These are phyloP conservation scores for Sugiyamaella paludigena DNA, from an alignment of 1,139 yeast genomes.

Conservation along the genomic window DNA sequence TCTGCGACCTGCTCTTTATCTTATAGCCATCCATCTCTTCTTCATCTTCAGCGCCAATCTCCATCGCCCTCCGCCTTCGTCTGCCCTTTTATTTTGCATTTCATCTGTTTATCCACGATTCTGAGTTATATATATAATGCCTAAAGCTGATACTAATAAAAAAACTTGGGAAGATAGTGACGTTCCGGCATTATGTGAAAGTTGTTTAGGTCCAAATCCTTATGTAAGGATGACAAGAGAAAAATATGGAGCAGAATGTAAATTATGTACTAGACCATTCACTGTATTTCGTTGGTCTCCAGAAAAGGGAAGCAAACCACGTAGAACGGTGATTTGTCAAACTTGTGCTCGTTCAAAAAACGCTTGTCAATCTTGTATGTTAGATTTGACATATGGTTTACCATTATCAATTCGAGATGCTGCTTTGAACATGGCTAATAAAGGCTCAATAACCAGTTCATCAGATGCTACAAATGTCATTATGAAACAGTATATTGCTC, in stretches of 20 bases:
- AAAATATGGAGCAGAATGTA: constrained; percentile 63
- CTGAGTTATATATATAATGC: constrained; percentile 12
- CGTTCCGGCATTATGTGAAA: constrained; percentile 64
- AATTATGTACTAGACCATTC: constrained; percentile 78
- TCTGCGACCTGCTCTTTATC: not conserved
- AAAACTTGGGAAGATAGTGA: constrained; percentile 43
- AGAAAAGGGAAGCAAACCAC: constrained; percentile 28
- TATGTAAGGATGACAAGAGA: constrained; percentile 72
- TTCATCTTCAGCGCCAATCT: too few species aligned
- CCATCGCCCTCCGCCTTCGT: too few species aligned
- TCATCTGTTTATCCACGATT: not conserved
- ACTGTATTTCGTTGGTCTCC: constrained; percentile 72
- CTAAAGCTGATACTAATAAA: constrained; percentile 36
- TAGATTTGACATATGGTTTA: constrained; percentile 76
- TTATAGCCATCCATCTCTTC: too few species aligned
- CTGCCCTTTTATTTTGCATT: too few species aligned
- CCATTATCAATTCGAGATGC: constrained; percentile 79
- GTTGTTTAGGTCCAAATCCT: constrained; percentile 66
- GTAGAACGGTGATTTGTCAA: constrained; percentile 51
- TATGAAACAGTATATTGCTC: constrained; percentile 53
- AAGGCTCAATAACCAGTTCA: constrained; percentile 34
- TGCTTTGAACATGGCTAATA: constrained; percentile 71
- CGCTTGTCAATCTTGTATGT: constrained; percentile 85
- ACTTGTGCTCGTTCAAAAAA: constrained; percentile 77
- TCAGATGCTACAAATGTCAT: constrained; percentile 43